Evolutionary conservation across 2,329 filamentous ascomycete genomes (phyloP).

Genomic region (Ceratocystiopsis sp.): DNA sequence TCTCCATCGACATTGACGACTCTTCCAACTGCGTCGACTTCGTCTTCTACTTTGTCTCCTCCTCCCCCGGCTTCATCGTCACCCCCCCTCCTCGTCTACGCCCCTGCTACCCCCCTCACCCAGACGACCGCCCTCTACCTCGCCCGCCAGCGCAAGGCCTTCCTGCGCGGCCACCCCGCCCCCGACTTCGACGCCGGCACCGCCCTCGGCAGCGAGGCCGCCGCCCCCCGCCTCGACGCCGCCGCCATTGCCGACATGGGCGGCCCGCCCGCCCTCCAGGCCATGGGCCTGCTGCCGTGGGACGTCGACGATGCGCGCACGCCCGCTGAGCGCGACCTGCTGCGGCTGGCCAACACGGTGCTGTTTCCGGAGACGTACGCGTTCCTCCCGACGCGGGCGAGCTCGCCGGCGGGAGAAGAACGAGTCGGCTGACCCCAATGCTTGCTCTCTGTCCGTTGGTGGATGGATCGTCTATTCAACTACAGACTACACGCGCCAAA

Average conservation of each 20-base stretch:
- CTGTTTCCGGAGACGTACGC: conserved; percentile 35
- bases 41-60: no score
- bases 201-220: conserved; percentile 32
- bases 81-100: conserved; percentile 35
- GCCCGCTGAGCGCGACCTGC: conserved; percentile 31
- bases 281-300: conserved; percentile 42
- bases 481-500: no score
- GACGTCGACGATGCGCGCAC: conserved; percentile 12
- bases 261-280: conserved; percentile 31
- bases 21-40: no score
- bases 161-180: conserved; percentile 33
- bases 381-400: conserved; percentile 23
- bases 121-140: conserved; percentile 41
- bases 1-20: no score
- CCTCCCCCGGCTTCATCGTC: conserved; percentile 2
- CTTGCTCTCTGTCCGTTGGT: no score
- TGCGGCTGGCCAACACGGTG: conserved; percentile 37
- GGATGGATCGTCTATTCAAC: no score
- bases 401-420: conserved; percentile 9
- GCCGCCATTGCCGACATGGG: conserved; percentile 33
- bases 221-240: conserved; percentile 29
- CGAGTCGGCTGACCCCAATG: no score
- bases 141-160: conserved; percentile 39
- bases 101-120: conserved; percentile 36
- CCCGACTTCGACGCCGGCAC: conserved; percentile 39